Base-by-base conservation (phyloP, 768 basidiomycete species). In the Agaricus sinodeliciosus region DNA sequence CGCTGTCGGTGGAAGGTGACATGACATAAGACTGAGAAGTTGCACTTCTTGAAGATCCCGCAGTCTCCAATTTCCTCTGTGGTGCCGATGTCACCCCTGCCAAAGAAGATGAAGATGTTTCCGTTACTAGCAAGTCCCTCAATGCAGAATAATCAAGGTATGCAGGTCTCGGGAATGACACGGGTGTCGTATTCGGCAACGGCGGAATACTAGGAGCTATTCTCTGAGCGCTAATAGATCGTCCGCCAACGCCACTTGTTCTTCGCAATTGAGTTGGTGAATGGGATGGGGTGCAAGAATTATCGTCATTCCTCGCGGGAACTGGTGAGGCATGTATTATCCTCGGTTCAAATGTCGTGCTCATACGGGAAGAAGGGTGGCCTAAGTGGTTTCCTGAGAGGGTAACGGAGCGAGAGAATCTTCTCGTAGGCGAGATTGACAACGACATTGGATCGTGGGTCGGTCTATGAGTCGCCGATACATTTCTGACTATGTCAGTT, bases 111-210 rank as follows among this genome's bases (percentile, higher is more conserved):
- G 68, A 66, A 11, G 70, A 62, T 16, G 58, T 48, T 35, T 83
- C 77, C 0, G 84, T 81, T 52, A 81, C 82, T 8, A 91, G 69
- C 48, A 87, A 66, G 59, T 90, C 73, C 50, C 85, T 82, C 51
- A 92, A 69, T 1, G 86, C 79, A 2, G 88, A 88, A 65, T 87
- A 76, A 40, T 88, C 85, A 50, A 92, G 76, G 65, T 92, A 92
- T 0, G 81, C 68, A 1, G 90, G 90, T 16, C 82, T 79, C 43
- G 79, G 65, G 85, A 91, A 49, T 71, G 68, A 31, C 59, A 68
- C 51, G 64, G 65, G 43, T 64, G 57, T 45, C 61, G 65, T 35
- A 18, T 66, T 62, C 34, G 70, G 65, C 25, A 57, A 62, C 25
- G 58, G 66, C 43, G 61, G 62, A 56, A 65, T 57, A 56, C 64